Evolutionary conservation across 768 basidiomycete genomes (phyloP), one percentile per base, ranked within the genome.

Genomic region (Amanita subjunquillea): DNA sequence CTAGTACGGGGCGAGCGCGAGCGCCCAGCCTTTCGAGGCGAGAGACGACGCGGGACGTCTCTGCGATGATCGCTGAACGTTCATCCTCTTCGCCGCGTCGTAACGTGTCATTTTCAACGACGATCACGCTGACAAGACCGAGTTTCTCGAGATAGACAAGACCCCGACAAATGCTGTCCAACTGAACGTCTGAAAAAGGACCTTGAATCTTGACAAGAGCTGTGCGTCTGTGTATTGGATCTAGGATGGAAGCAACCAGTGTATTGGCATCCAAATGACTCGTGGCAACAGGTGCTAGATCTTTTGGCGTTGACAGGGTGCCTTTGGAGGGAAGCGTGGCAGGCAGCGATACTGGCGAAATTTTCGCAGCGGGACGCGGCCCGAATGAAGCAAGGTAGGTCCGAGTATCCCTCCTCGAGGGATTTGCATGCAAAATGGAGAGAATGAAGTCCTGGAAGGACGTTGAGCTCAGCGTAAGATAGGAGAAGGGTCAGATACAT

Each of bases 151-250:
- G 80, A 65, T 96, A 93, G 38, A 94, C 89, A 72, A 99, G 80
- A 49, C 96, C 96, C 38, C 86, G 80, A 38, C 87, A 83, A 58
- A 99, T 91, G 65, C 93, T 94, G 58, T 95, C 90, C 54, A 98
- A 80, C 61, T 97, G 96, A 6, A 83, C 77, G 67, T 95, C 87
- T 8, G 82, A 87, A 64, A 98, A 98, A 2, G 96, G 96, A 8
- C 94, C 92, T 66, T 98, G 96, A 2, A 98, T 72, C 69, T 98
- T 98, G 59, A 99, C 94, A 13, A 99, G 81, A 4, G 94, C 92
- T 0, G 96, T 95, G 49, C 91, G 85, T 41, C 83, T 78, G 53
- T 82, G 72, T 50, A 89, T 79, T 5, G 94, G 94, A 61, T 93
- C 75, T n/a, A 94, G 73, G 58, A 88, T 84, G n/a, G 84, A 83